These are phyloP conservation scores for Amauroascus verrucosus DNA, from an alignment of 2,329 filamentous ascomycete genomes.

Conservation along the genomic window DNA sequence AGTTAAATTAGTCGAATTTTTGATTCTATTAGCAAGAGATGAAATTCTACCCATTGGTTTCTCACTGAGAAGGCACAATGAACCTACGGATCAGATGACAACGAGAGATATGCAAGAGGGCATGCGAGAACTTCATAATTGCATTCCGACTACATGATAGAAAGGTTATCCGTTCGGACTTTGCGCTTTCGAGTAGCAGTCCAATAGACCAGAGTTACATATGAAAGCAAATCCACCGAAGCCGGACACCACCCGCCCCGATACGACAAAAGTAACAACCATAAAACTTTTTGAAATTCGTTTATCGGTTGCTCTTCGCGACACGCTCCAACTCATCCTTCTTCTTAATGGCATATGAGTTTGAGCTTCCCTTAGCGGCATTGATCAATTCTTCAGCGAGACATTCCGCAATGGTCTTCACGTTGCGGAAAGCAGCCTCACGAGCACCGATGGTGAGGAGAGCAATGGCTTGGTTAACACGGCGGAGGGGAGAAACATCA, in stretches of 20 bases:
- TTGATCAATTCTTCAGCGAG: conserved; percentile 99
- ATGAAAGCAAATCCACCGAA: conserved; percentile 13
- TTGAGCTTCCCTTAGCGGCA: conserved; percentile 99
- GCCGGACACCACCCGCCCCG: conserved; percentile 28
- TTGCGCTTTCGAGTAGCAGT: conserved; percentile 13
- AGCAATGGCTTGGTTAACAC: conserved; percentile 99
- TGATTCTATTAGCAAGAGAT: background rate
- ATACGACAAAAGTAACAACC: conserved; percentile 21
- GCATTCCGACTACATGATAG: conserved; percentile 16
- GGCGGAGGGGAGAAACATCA: conserved; percentile 98
- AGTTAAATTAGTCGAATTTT: background rate
- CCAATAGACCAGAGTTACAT: conserved; percentile 10
- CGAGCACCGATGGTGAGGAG: conserved; percentile 98
- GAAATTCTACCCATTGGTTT: no score
- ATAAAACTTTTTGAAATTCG: conserved; percentile 26
- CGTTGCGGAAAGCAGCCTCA: conserved; percentile 98
- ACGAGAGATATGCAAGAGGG: background rate
- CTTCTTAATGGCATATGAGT: conserved; percentile 99
- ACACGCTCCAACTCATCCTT: conserved; percentile 99
- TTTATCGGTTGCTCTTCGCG: conserved; percentile 99
- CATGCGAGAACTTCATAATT: conserved; percentile 14
- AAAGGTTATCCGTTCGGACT: conserved; percentile 15
- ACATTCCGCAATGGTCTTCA: conserved; percentile 99
- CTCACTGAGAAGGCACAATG: background rate
- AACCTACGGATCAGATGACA: background rate